Evolutionary conservation across 1,284 basidiomycete genomes (phyloP), one percentile per base, ranked within the genome.

Genomic region (Trichosporon faecale): DNA sequence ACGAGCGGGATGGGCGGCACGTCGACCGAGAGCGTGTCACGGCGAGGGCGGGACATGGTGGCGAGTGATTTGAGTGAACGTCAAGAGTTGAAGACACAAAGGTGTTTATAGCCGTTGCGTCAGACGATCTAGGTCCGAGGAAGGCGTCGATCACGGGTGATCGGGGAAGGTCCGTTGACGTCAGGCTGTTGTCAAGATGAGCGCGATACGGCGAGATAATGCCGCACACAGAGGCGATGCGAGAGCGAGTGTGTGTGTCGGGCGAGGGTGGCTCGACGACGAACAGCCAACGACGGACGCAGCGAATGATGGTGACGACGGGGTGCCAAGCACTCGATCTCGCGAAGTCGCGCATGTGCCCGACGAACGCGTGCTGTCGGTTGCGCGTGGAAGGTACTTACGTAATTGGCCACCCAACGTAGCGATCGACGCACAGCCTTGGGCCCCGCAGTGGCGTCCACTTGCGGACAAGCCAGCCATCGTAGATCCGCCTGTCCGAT

Each of bases 41-140:
- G 57, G 23, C 46, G 35, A 18, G 40, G 44, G 29, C 64, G 40
- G 27, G 64, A 49, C 46, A 46, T 46, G 64, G 64, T 33, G 46
- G 64, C 40, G 40, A 29, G 14, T 57, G 55, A 55, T 2, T 12
- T 55, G 23, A 11, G 7, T 25, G 52, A n/a, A 44, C 18, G 18
- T 44, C n/a, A 18, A 44, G 40, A 40, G 37, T 40, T 14, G 37
- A 40, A 11, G 37, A 44, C n/a, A 44, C 40, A n/a, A 44, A 44
- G 49, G 49, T 23, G 49, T 21, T 52, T 52, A 52, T 52, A 52
- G 49, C 12, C n/a, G 49, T 11, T 23, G 44, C 21, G 49, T 52
- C 49, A 52, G 23, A 7, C 49, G 21, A 52, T 37, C 35, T 14
- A 14, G 35, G 49, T 25, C 35, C 49, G 23, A 21, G 49, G 49